Evolutionary conservation across 169 alveolate species (phyloP).

Genomic region (Cryptosporidium meleagridis): DNA sequence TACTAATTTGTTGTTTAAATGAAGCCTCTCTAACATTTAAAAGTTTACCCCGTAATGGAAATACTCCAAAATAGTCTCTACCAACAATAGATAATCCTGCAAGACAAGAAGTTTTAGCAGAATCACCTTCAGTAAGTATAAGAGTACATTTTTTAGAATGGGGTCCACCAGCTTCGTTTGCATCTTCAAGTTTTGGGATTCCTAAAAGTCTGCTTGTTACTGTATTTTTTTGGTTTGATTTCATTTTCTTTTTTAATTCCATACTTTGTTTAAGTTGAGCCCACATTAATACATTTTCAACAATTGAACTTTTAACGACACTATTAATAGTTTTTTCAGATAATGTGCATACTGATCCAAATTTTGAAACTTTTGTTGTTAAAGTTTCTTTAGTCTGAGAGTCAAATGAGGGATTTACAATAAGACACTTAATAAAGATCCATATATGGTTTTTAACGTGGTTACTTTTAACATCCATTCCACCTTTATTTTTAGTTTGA

Average conservation of each 20-base stretch:
- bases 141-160: constrained; percentile 94
- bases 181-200: constrained; percentile 99
- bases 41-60: constrained; percentile 99
- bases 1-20: constrained; percentile 92
- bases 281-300: constrained; percentile 91
- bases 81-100: constrained; percentile 99
- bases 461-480: constrained; percentile 91
- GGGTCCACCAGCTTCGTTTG: constrained; percentile 98
- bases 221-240: constrained; percentile 84
- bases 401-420: constrained; percentile 99
- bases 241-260: constrained; percentile 89
- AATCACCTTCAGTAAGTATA: constrained; percentile 99
- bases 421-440: constrained; percentile 96
- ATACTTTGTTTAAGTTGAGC: constrained; percentile 95
- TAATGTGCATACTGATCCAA: constrained; percentile 91
- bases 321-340: constrained; percentile 90
- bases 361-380: constrained; percentile 91
- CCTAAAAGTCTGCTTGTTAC: constrained; percentile 86
- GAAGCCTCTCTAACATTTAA: constrained; percentile 99
- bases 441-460: constrained; percentile 94
- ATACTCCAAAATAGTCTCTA: constrained; percentile 98
- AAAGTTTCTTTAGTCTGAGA: constrained; percentile 98
- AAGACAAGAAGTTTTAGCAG: constrained; percentile 98
- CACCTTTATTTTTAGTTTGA: constrained; percentile 94
- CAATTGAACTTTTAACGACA: constrained; percentile 89